Evolutionary conservation across 345 rosid species (phyloP).

Genomic region (Fremontodendron californicum): DNA sequence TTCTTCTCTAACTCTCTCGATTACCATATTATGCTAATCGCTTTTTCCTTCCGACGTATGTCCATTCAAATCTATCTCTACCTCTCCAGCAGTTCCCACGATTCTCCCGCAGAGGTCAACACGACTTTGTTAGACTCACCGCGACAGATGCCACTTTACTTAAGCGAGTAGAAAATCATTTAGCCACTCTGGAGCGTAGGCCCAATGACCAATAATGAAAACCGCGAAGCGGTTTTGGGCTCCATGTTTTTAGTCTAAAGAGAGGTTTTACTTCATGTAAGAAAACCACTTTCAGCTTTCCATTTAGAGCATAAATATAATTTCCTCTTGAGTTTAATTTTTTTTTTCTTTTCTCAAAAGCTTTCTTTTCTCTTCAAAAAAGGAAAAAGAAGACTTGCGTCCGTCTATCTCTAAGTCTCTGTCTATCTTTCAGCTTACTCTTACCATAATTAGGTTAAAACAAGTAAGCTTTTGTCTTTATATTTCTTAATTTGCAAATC

Average conservation of each 20-base stretch:
- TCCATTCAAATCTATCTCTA: not conserved
- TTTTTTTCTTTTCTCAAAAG: not conserved
- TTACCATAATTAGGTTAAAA: not conserved
- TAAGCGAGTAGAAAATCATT: not conserved
- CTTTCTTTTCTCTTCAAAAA: not conserved
- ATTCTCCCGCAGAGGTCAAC: not conserved
- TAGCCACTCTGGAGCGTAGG: not conserved
- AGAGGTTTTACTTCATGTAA: not conserved
- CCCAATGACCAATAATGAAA: not conserved
- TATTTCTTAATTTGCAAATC: not conserved
- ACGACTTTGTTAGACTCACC: too few relatives aligned
- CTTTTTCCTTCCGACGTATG: not conserved
- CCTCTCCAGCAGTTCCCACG: not conserved
- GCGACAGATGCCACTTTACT: not conserved
- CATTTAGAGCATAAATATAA: not conserved
- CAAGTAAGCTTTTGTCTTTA: slow-evolving; percentile 10
- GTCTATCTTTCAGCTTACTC: not conserved
- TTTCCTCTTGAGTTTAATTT: not conserved
- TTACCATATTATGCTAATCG: not conserved
- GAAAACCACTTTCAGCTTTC: slow-evolving; percentile 11
- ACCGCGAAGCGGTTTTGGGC: not conserved
- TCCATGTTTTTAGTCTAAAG: slow-evolving; percentile 11
- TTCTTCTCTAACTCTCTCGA: not conserved
- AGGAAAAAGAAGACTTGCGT: not conserved
- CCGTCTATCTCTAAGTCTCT: not conserved